These are phyloP conservation scores for Dictyophora rubrovolvata DNA, from an alignment of 768 basidiomycete species.

Conservation along the genomic window DNA sequence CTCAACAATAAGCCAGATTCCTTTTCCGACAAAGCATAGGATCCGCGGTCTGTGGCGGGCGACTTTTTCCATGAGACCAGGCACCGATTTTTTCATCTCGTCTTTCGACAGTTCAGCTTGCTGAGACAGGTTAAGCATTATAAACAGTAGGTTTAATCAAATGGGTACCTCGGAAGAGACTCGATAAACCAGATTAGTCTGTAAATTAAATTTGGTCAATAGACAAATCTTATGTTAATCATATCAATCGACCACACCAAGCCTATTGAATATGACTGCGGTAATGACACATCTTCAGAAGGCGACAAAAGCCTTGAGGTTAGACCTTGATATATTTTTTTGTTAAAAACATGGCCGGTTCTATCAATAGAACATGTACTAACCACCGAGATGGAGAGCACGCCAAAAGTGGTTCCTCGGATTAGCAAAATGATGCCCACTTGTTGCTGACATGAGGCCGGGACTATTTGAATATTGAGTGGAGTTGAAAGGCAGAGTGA, in stretches of 20 bases:
- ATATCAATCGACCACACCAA: constrained; percentile 35
- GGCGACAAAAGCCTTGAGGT: constrained; percentile 44
- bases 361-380: constrained; percentile 1
- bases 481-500: not conserved
- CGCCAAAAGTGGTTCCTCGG: constrained; percentile 79
- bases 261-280: constrained; percentile 48
- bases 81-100: constrained; percentile 48
- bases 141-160: not conserved
- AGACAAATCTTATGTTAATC: not conserved
- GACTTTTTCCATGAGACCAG: constrained; percentile 51
- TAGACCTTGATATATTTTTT: constrained; percentile 33
- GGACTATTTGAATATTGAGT: constrained; percentile 32
- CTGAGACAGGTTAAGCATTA: constrained; percentile 21
- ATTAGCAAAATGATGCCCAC: constrained; percentile 72
- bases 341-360: no score
- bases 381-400: constrained; percentile 59
- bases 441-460: constrained; percentile 53
- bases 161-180: constrained; percentile 51
- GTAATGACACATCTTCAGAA: constrained; percentile 50
- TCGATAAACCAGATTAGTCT: constrained; percentile 72
- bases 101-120: constrained; percentile 41
- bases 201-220: not conserved
- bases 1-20: constrained; percentile 42
- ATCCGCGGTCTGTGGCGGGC: constrained; percentile 45
- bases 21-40: constrained; percentile 71